Base-by-base conservation (phyloP, 2,329 filamentous ascomycete species). In the Thermoascus crustaceus region DNA sequence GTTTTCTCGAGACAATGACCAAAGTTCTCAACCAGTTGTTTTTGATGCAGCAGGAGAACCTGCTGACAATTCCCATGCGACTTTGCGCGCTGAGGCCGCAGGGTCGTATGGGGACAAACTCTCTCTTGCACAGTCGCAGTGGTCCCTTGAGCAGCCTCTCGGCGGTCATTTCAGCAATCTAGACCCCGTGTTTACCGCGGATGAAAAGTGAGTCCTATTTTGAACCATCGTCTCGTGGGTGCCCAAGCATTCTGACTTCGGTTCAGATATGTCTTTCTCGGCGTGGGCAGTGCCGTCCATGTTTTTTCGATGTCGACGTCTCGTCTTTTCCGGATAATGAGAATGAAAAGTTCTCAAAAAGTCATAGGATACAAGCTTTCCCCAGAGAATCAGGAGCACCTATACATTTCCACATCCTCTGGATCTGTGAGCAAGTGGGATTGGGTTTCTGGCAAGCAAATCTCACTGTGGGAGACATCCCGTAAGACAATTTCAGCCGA, bases 241-340 rank as follows among this genome's bases (percentile, higher is more conserved):
- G 11, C 5, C 2, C 22, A 14, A 18, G 4, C 20, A 18, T 10
- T 18, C 25, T 13, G 26, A 13, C 8, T 21, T 13, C 4, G 14
- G 17, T 7, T 14, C 23, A 86, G 85, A 54, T 73, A 81, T 60
- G 57, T 95, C 24, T 78, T 95, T 38, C 59, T 94, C 37, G 76
- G 81, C 20, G 85, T 85, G 51, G 75, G 79, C 41, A 80, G 76
- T 18, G 80, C 81, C 7, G 69, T 95, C 35, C 82, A 87, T 55
- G 73, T 94, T 17, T 94, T 91, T 60, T 83, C 84, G 2, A 76
- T 85, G 19, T 69, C 76, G 44, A 87, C 86, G 36, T 96, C 91
- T 2, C 74, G 93, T 32, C 75, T 93, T 14, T 69, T 85, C 30
- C 79, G 85, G 46, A 76, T 78, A 37, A 80, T 95, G 32, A 65